Conservation (phyloP, 2,329 filamentous ascomycete species). For the Fusarium liriodendri region DNA sequence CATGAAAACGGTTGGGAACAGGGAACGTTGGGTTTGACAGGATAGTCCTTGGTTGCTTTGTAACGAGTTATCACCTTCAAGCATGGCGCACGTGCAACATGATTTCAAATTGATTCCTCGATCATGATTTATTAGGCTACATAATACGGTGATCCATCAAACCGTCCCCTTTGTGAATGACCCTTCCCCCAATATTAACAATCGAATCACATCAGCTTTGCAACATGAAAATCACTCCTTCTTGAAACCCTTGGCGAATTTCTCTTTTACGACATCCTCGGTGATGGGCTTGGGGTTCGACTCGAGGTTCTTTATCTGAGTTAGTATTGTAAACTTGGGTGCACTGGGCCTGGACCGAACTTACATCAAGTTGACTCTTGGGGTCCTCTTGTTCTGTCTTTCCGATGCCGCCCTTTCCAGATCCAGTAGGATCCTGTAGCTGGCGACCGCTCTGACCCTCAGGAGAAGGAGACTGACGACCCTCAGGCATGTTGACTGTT, state of each 20-base stretch:
- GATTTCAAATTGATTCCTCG: conserved; percentile 24
- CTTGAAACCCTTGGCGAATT: conserved; percentile 64
- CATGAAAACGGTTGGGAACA: conserved; percentile 4
- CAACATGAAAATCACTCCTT: conserved; percentile 11
- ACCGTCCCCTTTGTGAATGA: conserved; percentile 6
- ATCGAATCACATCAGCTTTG: not conserved
- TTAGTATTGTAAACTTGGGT: not conserved
- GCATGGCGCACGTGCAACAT: conserved; percentile 31
- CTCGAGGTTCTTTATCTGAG: conserved; percentile 56
- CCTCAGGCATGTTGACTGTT: conserved; percentile 72
- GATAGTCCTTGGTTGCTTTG: conserved; percentile 15
- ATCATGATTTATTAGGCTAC: conserved; percentile 24
- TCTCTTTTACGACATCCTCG: conserved; percentile 69
- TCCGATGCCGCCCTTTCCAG: conserved; percentile 68
- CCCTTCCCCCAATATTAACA: not conserved
- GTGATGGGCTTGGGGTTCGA: conserved; percentile 76
- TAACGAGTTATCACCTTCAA: conserved; percentile 39
- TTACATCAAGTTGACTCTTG: conserved; percentile 65
- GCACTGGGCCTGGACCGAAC: not conserved
- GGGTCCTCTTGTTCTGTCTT: conserved; percentile 58
- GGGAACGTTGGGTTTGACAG: conserved; percentile 8
- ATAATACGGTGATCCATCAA: conserved; percentile 13
- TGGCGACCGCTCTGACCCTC: conserved; percentile 75
- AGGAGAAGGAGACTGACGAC: conserved; percentile 82
- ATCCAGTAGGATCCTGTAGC: conserved; percentile 66